phyloP scores from a whole-genome alignment of 2,329 filamentous ascomycete genomes.

The Calonectria leucothoes region DNA sequence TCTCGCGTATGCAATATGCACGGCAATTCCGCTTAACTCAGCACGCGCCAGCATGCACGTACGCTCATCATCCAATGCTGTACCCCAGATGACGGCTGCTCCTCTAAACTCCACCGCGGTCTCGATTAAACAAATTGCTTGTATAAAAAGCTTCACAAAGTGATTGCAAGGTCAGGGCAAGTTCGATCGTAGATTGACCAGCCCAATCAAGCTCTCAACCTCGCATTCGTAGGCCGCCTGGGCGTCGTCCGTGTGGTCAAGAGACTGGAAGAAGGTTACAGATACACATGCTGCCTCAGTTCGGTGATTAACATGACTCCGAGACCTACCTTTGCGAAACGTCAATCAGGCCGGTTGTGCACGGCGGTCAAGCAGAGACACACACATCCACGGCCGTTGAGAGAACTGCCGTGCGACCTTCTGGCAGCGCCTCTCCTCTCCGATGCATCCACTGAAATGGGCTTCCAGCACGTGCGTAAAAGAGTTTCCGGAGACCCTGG shows the following conservation, averaged over 20 bases:
- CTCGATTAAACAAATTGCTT: conserved; percentile 32
- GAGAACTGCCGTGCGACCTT: neutral
- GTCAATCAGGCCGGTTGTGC: conserved; percentile 8
- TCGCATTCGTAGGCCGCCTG: neutral
- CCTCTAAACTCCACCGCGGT: conserved; percentile 30
- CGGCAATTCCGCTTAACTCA: conserved; percentile 28
- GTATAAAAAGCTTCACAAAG: neutral
- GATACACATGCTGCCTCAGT: neutral
- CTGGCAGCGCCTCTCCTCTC: neutral
- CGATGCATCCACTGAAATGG: neutral
- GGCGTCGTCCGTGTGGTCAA: neutral
- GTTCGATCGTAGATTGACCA: neutral
- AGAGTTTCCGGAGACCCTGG: conserved; percentile 13
- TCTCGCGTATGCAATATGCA: conserved; percentile 25
- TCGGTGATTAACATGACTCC: neutral
- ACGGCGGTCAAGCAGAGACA: conserved; percentile 1
- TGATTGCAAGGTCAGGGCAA: neutral
- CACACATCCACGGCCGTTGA: neutral
- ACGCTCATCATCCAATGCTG: conserved; percentile 31
- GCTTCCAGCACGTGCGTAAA: conserved; percentile 18
- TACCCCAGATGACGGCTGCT: conserved; percentile 38
- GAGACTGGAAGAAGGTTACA: neutral
- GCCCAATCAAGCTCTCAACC: neutral
- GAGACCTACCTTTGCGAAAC: neutral
- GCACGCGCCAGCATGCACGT: conserved; percentile 16